Percentiles rank a stretch among this genome's conserved stretches.
phyloP scores from a whole-genome alignment of 2,329 filamentous ascomycete species.

The Hypoxylon sp. region DNA sequence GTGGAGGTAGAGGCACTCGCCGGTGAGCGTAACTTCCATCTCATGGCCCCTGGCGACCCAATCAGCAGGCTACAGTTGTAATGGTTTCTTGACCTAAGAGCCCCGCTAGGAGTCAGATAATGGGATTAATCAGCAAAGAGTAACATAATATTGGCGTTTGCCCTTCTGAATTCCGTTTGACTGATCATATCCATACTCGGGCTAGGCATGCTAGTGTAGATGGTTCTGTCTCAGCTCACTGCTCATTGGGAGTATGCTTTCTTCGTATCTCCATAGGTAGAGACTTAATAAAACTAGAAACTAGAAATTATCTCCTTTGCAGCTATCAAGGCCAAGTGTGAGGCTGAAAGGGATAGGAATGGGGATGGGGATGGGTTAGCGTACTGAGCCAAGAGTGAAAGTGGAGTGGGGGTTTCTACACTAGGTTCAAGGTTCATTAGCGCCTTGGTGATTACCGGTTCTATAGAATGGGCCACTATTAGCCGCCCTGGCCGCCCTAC shows the following conservation, averaged over 20 bases:
- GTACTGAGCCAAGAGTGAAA: background rate
- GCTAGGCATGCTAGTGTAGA: background rate
- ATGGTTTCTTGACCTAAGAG: background rate
- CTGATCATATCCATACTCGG: background rate
- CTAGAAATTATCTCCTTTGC: background rate
- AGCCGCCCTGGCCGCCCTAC: background rate
- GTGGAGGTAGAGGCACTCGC: too few species aligned
- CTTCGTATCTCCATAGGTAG: background rate
- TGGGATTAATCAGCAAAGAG: background rate
- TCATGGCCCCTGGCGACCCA: too few species aligned
- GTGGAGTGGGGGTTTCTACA: background rate
- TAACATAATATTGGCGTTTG: background rate
- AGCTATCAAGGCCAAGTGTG: background rate
- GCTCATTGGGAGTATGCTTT: too few species aligned
- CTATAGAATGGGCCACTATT: background rate
- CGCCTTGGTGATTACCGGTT: too few species aligned
- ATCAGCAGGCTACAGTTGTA: background rate
- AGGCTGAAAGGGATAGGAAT: background rate
- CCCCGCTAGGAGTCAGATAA: background rate
- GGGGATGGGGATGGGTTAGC: background rate
- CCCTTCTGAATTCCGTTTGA: background rate
- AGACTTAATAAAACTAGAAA: background rate
- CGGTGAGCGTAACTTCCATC: too few species aligned
- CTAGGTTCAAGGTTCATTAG: too few species aligned
- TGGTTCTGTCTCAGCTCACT: background rate